phyloP scores from a whole-genome alignment of 2,329 filamentous ascomycete genomes.

The Epichloe sylvatica region DNA sequence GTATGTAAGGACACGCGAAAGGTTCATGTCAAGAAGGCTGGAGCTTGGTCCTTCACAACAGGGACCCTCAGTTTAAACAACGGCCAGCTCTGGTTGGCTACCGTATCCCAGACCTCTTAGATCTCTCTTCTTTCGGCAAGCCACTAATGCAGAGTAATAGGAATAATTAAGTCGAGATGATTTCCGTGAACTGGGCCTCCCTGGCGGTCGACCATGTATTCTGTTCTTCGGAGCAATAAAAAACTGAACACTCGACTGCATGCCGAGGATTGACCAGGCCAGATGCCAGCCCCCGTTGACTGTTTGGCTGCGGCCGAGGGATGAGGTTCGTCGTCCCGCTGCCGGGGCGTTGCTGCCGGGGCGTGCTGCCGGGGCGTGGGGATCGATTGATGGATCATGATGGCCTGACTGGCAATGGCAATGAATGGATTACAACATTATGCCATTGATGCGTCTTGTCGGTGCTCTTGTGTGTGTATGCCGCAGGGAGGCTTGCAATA shows the following conservation, averaged over 20 bases:
- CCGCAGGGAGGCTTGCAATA: background rate
- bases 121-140: constrained; percentile 18
- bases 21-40: background rate
- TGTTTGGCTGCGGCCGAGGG: too few species aligned
- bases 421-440: background rate
- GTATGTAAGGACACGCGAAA: background rate
- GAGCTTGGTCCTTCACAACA: background rate
- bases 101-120: constrained; percentile 16
- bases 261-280: too few species aligned
- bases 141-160: constrained; percentile 21
- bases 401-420: background rate
- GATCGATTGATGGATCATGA: too few species aligned
- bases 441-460: too few species aligned
- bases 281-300: too few species aligned
- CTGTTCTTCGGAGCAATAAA: too few species aligned
- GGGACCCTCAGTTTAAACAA: background rate
- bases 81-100: constrained; percentile 13
- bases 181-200: background rate
- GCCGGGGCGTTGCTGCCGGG: too few species aligned
- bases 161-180: constrained; percentile 1
- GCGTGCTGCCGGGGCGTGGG: too few species aligned
- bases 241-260: too few species aligned
- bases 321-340: too few species aligned
- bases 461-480: background rate
- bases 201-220: background rate